Conservation (phyloP, 2,329 filamentous ascomycete species). For the Exophiala spinifera region DNA sequence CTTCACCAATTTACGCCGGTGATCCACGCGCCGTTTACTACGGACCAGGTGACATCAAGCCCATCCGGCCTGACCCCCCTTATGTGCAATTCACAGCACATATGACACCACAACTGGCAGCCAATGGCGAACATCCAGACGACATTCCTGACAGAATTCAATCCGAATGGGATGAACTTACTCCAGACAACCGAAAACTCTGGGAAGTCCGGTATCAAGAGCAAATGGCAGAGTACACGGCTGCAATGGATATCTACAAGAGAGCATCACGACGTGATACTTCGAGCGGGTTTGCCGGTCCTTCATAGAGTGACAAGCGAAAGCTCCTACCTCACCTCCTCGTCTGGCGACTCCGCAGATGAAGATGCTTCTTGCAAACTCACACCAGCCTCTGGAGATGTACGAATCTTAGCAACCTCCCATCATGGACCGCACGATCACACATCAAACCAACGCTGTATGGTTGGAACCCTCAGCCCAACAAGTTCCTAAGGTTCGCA, state of each 20-base stretch:
- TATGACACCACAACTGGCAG: slow-evolving; percentile 28
- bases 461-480: no score
- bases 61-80: slow-evolving; percentile 25
- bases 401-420: no score
- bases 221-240: slow-evolving; percentile 28
- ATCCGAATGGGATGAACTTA: slow-evolving; percentile 27
- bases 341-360: no score
- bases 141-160: slow-evolving; percentile 26
- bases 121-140: slow-evolving; percentile 24
- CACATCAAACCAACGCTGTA: no score
- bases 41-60: neutral
- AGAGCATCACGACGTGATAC: slow-evolving; percentile 18
- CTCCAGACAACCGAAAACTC: slow-evolving; percentile 24
- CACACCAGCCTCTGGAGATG: no score
- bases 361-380: no score
- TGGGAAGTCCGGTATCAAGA: slow-evolving; percentile 30
- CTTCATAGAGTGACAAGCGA: slow-evolving; percentile 9
- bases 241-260: slow-evolving; percentile 27
- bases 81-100: slow-evolving; percentile 28
- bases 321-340: no score
- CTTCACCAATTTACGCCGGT: slow-evolving; percentile 19
- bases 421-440: no score
- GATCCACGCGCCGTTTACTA: slow-evolving; percentile 1
- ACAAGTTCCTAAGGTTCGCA: no score
- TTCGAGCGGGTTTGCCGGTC: slow-evolving; percentile 14